These are phyloP conservation scores for Trametes villosa DNA, from an alignment of 768 basidiomycete species.

Conservation along the genomic window DNA sequence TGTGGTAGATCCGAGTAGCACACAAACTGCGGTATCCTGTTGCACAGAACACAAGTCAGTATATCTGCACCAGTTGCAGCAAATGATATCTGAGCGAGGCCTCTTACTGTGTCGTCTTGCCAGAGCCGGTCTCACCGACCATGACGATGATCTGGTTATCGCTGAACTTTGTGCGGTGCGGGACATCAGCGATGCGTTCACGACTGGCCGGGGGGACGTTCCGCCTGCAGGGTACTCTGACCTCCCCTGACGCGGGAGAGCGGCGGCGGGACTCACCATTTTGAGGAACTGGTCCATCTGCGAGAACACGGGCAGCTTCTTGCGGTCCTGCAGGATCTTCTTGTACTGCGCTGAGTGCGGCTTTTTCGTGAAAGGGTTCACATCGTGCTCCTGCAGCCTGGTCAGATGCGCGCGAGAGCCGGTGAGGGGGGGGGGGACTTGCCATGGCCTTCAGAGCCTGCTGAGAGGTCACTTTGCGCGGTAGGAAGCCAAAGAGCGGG, in stretches of 20 bases:
- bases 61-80: neutral
- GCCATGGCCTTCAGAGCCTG: slow-evolving; percentile 34
- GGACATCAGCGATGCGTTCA: slow-evolving; percentile 32
- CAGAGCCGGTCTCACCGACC: slow-evolving; percentile 94
- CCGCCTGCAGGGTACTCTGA: slow-evolving; percentile 35
- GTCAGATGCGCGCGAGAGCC: neutral
- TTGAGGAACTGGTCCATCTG: slow-evolving; percentile 94
- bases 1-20: slow-evolving; percentile 93
- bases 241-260: slow-evolving; percentile 29
- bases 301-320: slow-evolving; percentile 87
- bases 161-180: slow-evolving; percentile 53
- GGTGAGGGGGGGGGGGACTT: neutral
- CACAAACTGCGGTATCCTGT: slow-evolving; percentile 95
- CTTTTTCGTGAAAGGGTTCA: slow-evolving; percentile 87
- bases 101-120: slow-evolving; percentile 92
- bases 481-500: slow-evolving; percentile 33
- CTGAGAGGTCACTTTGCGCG: slow-evolving; percentile 28
- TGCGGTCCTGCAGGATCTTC: slow-evolving; percentile 84
- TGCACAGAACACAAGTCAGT: slow-evolving; percentile 26
- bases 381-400: slow-evolving; percentile 61
- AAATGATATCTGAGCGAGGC: neutral
- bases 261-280: slow-evolving; percentile 60
- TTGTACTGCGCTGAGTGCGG: slow-evolving; percentile 80
- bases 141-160: slow-evolving; percentile 86
- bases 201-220: slow-evolving; percentile 21